A percentile compares a stretch with the other conserved stretches of the same genome.
These are phyloP conservation scores for Fraxinus floribunda DNA, from an alignment of 305 asterid genomes.

Conservation along the genomic window DNA sequence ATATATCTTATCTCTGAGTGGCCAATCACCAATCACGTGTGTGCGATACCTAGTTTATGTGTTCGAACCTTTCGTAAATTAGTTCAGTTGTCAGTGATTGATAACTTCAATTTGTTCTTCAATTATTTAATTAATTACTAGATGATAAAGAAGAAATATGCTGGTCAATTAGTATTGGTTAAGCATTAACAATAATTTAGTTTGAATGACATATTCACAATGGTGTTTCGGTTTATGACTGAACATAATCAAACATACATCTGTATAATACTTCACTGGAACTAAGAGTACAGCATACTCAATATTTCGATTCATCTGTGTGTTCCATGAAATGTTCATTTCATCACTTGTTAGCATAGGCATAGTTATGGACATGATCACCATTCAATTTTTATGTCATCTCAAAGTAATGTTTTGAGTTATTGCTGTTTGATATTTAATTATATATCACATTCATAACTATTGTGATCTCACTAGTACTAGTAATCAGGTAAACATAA, in stretches of 20 bases:
- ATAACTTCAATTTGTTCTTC: not conserved
- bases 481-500: not conserved
- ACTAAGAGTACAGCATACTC: not conserved
- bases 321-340: not conserved
- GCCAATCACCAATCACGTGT: not conserved
- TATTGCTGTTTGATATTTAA: not conserved
- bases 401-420: not conserved
- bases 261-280: not conserved
- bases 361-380: not conserved
- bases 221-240: not conserved
- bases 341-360: not conserved
- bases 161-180: not conserved
- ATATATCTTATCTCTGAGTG: not conserved
- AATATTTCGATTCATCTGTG: not conserved
- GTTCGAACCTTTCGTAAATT: not conserved
- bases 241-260: not conserved
- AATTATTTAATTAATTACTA: not conserved
- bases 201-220: not conserved
- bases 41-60: not conserved
- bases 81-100: not conserved
- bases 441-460: not conserved
- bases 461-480: not conserved
- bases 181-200: not conserved
- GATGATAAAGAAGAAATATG: not conserved
- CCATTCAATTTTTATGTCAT: not conserved